A percentile compares a stretch with the other conserved stretches of the same genome.
phyloP scores from a whole-genome alignment of 768 basidiomycete genomes.

The Omphalotus guepiniiformis region DNA sequence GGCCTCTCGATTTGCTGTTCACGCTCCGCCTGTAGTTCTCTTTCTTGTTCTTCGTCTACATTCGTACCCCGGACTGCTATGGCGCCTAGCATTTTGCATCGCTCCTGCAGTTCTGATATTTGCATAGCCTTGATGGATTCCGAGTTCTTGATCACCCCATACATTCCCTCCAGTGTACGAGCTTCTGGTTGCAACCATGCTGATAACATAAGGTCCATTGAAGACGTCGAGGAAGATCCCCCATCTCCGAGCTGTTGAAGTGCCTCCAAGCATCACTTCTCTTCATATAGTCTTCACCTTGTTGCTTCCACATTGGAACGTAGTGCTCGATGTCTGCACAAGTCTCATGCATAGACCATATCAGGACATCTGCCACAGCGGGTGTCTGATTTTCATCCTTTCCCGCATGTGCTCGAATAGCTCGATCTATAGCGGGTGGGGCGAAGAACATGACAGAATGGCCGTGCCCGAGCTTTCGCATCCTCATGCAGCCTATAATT shows the following conservation, averaged over 20 bases:
- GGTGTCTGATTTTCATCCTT: constrained; percentile 7
- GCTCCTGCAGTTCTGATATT: constrained; percentile 20
- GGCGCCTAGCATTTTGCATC: constrained; percentile 24
- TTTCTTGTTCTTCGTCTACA: constrained; percentile 47
- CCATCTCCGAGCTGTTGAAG: neutral
- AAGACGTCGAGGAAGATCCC: neutral
- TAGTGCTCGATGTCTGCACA: constrained; percentile 36
- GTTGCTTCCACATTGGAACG: constrained; percentile 40
- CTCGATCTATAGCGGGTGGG: constrained; percentile 33
- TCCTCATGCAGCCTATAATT: constrained; percentile 47
- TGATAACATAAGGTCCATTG: too few species aligned
- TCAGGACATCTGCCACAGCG: constrained; percentile 26
- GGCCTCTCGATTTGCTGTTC: constrained; percentile 26
- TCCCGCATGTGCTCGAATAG: constrained; percentile 26
- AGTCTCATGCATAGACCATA: constrained; percentile 42
- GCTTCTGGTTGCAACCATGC: constrained; percentile 39
- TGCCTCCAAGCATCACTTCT: constrained; percentile 19
- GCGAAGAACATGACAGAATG: constrained; percentile 49
- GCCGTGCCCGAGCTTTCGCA: constrained; percentile 43
- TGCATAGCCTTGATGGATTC: neutral
- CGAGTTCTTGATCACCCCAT: constrained; percentile 13
- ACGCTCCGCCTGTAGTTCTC: constrained; percentile 40
- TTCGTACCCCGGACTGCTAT: constrained; percentile 13
- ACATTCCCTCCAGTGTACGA: constrained; percentile 31
- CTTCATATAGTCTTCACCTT: constrained; percentile 28